phyloP scores from a whole-genome alignment of 306 rosid species.

The Glycyrrhiza uralensis region DNA sequence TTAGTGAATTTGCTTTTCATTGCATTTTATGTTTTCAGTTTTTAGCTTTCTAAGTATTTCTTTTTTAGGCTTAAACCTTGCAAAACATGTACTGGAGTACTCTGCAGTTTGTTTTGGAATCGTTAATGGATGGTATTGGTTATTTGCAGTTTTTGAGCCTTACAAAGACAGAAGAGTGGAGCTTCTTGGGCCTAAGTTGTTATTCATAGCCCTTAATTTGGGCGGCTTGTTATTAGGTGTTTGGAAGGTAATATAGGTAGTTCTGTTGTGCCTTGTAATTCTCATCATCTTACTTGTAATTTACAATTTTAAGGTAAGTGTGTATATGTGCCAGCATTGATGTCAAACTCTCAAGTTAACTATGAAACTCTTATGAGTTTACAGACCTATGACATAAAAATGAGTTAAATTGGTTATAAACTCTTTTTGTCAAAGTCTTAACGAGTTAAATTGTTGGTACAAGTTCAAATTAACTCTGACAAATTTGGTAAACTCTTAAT shows the following conservation, averaged over 20 bases:
- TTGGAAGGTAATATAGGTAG: constrained; percentile 51
- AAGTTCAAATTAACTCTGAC: neutral
- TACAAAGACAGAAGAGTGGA: constrained; percentile 90
- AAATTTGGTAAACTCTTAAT: neutral
- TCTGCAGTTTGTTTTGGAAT: constrained; percentile 13
- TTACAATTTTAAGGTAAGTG: too few relatives aligned
- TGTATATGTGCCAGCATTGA: too few relatives aligned
- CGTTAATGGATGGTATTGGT: neutral
- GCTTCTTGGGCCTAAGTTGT: constrained; percentile 87
- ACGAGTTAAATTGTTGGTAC: neutral
- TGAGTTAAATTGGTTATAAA: neutral
- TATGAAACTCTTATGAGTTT: too few relatives aligned
- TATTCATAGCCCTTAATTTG: constrained; percentile 90
- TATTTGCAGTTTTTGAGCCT: constrained; percentile 90
- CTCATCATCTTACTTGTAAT: too few relatives aligned
- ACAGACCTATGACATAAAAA: neutral
- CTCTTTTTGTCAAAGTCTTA: neutral
- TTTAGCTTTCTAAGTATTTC: constrained; percentile 8
- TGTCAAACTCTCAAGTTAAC: too few relatives aligned
- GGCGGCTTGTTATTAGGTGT: constrained; percentile 85
- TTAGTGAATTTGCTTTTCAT: neutral
- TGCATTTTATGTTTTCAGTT: neutral
- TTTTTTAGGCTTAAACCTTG: neutral
- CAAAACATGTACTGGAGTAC: neutral
- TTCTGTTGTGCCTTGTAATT: neutral